Evolutionary conservation across 2,329 filamentous ascomycete species (phyloP).

Genomic region (Cordyceps javanica): DNA sequence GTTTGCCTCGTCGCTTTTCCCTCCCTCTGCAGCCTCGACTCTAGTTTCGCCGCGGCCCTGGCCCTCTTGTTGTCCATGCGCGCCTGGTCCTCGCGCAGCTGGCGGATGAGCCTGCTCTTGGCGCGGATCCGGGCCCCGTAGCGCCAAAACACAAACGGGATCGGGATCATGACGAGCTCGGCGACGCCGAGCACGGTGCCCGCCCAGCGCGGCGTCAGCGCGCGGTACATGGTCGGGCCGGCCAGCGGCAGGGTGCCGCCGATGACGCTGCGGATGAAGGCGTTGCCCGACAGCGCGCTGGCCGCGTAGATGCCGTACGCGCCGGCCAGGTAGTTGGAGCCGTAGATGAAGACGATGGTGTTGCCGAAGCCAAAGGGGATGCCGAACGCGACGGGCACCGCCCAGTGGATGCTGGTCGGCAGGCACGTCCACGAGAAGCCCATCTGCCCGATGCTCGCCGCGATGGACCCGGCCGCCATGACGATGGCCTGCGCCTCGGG

Average conservation of each 20-base stretch:
- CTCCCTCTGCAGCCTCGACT: not conserved
- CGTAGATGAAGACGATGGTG: conserved; percentile 69
- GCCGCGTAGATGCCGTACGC: conserved; percentile 73
- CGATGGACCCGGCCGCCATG: conserved; percentile 65
- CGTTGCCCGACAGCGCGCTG: conserved; percentile 67
- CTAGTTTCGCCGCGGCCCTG: not conserved
- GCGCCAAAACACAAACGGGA: conserved; percentile 66
- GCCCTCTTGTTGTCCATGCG: conserved; percentile 14
- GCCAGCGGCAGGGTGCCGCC: conserved; percentile 69
- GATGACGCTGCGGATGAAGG: conserved; percentile 59
- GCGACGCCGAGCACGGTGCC: conserved; percentile 64
- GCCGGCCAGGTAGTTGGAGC: conserved; percentile 66
- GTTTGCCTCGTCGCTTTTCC: not conserved
- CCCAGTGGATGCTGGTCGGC: conserved; percentile 67
- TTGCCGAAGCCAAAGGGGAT: conserved; percentile 71
- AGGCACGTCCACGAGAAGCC: conserved; percentile 79
- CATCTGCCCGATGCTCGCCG: conserved; percentile 70
- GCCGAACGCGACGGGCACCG: conserved; percentile 64
- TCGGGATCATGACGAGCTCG: conserved; percentile 64
- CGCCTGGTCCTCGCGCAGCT: conserved; percentile 33
- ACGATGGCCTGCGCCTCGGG: conserved; percentile 74
- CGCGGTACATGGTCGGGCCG: conserved; percentile 59
- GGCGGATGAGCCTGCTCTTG: conserved; percentile 36
- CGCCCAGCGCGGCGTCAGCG: conserved; percentile 65
- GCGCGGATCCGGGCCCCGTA: conserved; percentile 43